phyloP scores from a whole-genome alignment of 1,139 yeast genomes.

The Wickerhamomyces sp. region DNA sequence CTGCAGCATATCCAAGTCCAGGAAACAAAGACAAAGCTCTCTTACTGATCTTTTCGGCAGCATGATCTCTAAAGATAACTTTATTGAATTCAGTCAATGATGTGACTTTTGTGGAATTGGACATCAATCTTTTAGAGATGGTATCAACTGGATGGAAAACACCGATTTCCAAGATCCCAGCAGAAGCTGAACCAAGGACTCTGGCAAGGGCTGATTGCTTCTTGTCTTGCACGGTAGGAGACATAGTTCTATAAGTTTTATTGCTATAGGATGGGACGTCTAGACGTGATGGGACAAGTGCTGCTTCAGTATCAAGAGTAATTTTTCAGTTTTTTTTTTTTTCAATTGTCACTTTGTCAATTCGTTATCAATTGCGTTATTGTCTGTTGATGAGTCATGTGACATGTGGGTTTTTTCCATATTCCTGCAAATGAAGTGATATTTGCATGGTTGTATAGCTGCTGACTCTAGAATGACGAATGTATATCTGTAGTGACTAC shows the following conservation, averaged over 20 bases:
- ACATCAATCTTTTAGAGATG: conserved; percentile 95
- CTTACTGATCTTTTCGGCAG: conserved; percentile 61
- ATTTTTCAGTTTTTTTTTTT: background rate
- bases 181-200: conserved; percentile 93
- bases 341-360: background rate
- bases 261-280: background rate
- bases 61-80: conserved; percentile 84
- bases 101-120: conserved; percentile 75
- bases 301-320: background rate
- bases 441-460: too few species aligned
- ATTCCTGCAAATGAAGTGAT: too few species aligned
- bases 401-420: too few species aligned
- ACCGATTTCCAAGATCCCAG: conserved; percentile 94
- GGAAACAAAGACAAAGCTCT: conserved; percentile 88
- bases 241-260: conserved; percentile 9
- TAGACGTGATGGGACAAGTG: background rate
- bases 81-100: conserved; percentile 63
- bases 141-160: conserved; percentile 99
- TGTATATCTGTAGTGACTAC: too few species aligned
- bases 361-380: background rate
- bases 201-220: conserved; percentile 90
- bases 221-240: conserved; percentile 44
- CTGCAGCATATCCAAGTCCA: conserved; percentile 97
- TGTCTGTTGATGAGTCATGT: background rate
- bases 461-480: too few species aligned